Conservation (phyloP, 2,329 filamentous ascomycete genomes). For the Colletotrichum camelliae region DNA sequence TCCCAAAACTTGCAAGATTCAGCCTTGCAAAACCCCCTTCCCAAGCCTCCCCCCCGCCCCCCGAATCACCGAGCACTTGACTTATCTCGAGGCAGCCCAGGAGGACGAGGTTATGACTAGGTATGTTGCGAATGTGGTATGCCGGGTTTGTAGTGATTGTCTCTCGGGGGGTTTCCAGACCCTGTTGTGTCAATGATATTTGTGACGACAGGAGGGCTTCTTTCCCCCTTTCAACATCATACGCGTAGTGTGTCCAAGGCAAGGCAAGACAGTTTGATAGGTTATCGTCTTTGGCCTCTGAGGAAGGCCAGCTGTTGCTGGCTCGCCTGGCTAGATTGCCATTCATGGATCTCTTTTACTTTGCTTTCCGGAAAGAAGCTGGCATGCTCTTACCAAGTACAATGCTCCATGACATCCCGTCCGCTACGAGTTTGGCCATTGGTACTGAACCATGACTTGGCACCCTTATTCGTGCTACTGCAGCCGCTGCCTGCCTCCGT, state of each 20-base stretch:
- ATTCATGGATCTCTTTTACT: background rate
- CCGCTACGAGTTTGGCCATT: background rate
- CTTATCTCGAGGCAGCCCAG: background rate
- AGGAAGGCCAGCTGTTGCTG: background rate
- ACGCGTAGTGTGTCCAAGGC: background rate
- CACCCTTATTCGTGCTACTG: background rate
- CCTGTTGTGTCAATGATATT: background rate
- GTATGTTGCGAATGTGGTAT: background rate
- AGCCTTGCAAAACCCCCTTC: constrained; percentile 15
- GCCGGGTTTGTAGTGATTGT: too few species aligned
- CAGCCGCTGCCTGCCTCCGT: background rate
- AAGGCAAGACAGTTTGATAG: background rate
- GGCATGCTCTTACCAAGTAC: background rate
- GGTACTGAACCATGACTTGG: background rate
- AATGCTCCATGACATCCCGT: too few species aligned
- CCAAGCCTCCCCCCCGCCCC: background rate
- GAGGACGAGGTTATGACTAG: background rate
- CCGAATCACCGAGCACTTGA: background rate
- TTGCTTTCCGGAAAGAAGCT: background rate
- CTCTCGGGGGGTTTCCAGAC: too few species aligned
- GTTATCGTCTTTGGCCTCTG: background rate
- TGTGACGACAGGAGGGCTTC: background rate
- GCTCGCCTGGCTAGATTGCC: background rate
- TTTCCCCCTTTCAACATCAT: background rate
- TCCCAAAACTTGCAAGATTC: constrained; percentile 3